Base-by-base conservation (phyloP, 805 yeast genomes). In the Spathaspora hagerdaliae region DNA sequence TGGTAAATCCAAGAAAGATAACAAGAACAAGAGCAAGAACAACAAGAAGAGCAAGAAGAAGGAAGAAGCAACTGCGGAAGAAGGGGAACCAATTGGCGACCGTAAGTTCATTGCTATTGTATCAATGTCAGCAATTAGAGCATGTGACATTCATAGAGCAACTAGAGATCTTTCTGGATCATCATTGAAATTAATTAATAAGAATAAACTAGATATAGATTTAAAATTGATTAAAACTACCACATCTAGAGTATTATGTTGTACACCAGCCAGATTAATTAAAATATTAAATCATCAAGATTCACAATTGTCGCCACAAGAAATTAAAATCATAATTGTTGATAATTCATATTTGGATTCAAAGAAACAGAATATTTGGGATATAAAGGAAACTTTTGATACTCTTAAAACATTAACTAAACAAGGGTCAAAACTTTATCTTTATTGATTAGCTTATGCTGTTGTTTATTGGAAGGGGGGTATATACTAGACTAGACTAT, bases 111-210 rank as follows among this genome's bases (percentile, higher is more conserved):
- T 81, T 51, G 63, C 83, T 12, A 64, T 83, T 1, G 56, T 85
- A 12, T 76, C 91, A 0, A 77, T 85, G 72, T 87, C 96, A 0
- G 94, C 96, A 9, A 69, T 89, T 24, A 75, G 97, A 53, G 94
- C 89, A 1, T 92, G 97, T 57, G 97, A 91, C 56, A 75, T 89
- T 2, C 84, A 78, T 58, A 77, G 96, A 52, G 81, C 86, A 1
- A 63, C 78, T 44, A 73, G 64, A 59, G 74, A 55, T 45, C 48
- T 71, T n/a, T 55, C 69, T 35, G 75, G 79, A 9, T 78, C 82
- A 0, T 78, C 89, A 4, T 54, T 87, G 40, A 88, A 87, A 60
- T 60, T 88, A 40, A 87, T 88, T 56, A 78, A 83, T 50, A 88
- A 88, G 65, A 87, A 86, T 60, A 82, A 83, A 52, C 58, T 86